Conservation (phyloP, 2,329 filamentous ascomycete genomes). For the Tolypocladium cylindrosporum region DNA sequence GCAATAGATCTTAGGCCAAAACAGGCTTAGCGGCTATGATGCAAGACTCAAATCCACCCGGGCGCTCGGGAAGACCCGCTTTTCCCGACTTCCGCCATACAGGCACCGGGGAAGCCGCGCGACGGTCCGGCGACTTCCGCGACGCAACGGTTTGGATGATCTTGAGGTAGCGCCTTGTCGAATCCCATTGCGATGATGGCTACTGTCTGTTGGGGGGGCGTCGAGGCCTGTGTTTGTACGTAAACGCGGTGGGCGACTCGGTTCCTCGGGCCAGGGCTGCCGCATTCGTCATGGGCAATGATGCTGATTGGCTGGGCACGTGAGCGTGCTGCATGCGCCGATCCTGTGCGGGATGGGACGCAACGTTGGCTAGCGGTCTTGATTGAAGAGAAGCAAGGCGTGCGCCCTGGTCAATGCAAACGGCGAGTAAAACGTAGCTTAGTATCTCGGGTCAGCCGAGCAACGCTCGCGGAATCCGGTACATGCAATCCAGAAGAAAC, state of each 20-base stretch:
- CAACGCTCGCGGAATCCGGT: too few species aligned
- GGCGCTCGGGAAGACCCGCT: slow-evolving; percentile 6
- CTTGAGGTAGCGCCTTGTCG: background rate
- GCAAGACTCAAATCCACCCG: slow-evolving; percentile 10
- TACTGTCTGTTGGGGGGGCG: background rate
- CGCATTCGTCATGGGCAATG: background rate
- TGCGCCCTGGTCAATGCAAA: background rate
- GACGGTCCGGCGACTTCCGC: background rate
- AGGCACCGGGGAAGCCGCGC: background rate
- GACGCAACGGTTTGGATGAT: background rate
- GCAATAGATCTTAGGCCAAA: slow-evolving; percentile 24
- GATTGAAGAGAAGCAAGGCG: background rate
- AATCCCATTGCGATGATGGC: background rate
- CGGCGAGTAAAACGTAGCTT: background rate
- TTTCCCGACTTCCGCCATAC: slow-evolving; percentile 25
- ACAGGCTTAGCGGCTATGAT: slow-evolving; percentile 20
- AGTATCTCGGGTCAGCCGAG: background rate
- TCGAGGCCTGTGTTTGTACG: background rate
- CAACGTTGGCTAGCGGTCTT: background rate
- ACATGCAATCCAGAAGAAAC: background rate
- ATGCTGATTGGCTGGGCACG: background rate
- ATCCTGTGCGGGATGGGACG: background rate
- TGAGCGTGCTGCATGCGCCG: background rate
- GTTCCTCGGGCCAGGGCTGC: background rate
- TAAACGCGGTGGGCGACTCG: background rate